Percentiles rank a stretch among this genome's conserved stretches.
These are phyloP conservation scores for Didymella sp. DNA, from an alignment of 2,329 filamentous ascomycete genomes.

Conservation along the genomic window DNA sequence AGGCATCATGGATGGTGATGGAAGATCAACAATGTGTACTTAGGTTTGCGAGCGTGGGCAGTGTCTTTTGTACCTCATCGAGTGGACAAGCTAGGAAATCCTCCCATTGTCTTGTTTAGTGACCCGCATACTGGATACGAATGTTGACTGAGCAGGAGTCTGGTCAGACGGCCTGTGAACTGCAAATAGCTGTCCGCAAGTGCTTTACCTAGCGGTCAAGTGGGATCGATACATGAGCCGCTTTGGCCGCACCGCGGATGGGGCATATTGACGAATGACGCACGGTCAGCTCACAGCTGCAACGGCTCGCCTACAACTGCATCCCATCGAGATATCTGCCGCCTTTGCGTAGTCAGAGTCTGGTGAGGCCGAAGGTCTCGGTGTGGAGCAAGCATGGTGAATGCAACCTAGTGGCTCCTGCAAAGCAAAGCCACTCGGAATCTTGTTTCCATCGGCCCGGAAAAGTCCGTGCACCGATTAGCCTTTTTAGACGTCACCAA, in stretches of 20 bases:
- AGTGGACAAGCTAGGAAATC: conserved; percentile 15
- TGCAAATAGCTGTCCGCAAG: conserved; percentile 29
- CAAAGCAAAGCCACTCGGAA: conserved; percentile 17
- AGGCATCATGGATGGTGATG: conserved; percentile 29
- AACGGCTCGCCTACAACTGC: conserved; percentile 21
- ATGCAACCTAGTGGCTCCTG: neutral
- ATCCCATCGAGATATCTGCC: conserved; percentile 17
- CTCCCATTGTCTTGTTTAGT: conserved; percentile 19
- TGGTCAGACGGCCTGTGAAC: conserved; percentile 27
- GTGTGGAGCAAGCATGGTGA: conserved; percentile 13
- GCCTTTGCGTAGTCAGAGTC: conserved; percentile 3
- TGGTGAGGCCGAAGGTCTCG: conserved; percentile 12
- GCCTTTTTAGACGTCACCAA: conserved; percentile 18
- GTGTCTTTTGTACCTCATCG: conserved; percentile 33
- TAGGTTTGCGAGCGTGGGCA: conserved; percentile 15
- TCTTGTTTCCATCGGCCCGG: conserved; percentile 6
- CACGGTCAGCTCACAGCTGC: conserved; percentile 25
- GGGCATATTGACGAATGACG: conserved; percentile 22
- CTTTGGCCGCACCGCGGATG: conserved; percentile 25
- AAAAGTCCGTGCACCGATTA: conserved; percentile 10
- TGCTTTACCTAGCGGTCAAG: conserved; percentile 19
- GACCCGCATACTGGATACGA: conserved; percentile 17
- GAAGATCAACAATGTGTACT: neutral
- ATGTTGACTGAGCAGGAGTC: conserved; percentile 15
- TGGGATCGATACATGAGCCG: conserved; percentile 21